Percentiles rank a stretch among this genome's conserved stretches.
phyloP scores from a whole-genome alignment of 1,284 basidiomycete species.

The Malassezia dermatis region DNA sequence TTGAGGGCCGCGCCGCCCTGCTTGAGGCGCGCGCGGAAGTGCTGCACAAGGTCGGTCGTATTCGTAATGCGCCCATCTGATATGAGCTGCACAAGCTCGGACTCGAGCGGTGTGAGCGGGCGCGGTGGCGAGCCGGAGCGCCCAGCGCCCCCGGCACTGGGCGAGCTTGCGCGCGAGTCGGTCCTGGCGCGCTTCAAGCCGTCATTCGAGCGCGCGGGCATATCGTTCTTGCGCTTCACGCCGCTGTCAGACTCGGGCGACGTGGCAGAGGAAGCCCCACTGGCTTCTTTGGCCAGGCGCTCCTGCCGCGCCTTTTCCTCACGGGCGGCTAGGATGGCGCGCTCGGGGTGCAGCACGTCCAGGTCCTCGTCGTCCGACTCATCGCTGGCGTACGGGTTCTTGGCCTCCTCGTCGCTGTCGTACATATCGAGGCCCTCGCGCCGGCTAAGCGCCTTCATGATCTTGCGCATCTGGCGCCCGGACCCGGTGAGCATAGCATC shows the following conservation, averaged over 20 bases:
- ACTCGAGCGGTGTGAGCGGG: constrained; percentile 26
- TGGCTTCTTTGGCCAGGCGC: constrained; percentile 18
- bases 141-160: background rate
- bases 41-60: constrained; percentile 34
- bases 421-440: constrained; percentile 42
- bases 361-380: constrained; percentile 39
- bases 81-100: constrained; percentile 32
- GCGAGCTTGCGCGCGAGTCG: constrained; percentile 7
- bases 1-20: constrained; percentile 29
- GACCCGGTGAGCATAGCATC: constrained; percentile 39
- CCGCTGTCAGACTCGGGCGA: background rate
- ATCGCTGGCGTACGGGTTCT: constrained; percentile 40
- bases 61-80: constrained; percentile 26
- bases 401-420: constrained; percentile 42
- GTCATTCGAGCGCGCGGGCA: constrained; percentile 17
- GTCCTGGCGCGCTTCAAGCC: constrained; percentile 8
- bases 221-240: constrained; percentile 25
- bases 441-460: constrained; percentile 41
- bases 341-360: constrained; percentile 44
- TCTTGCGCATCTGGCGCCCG: constrained; percentile 47
- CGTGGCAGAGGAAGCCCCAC: constrained; percentile 15
- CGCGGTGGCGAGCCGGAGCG: constrained; percentile 12
- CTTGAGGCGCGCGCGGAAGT: constrained; percentile 38
- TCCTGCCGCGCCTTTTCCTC: constrained; percentile 33
- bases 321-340: constrained; percentile 40